Percentiles rank a stretch among this genome's conserved stretches.
phyloP scores from a whole-genome alignment of 306 rosid species.

The Chamaecrista fasciculata region DNA sequence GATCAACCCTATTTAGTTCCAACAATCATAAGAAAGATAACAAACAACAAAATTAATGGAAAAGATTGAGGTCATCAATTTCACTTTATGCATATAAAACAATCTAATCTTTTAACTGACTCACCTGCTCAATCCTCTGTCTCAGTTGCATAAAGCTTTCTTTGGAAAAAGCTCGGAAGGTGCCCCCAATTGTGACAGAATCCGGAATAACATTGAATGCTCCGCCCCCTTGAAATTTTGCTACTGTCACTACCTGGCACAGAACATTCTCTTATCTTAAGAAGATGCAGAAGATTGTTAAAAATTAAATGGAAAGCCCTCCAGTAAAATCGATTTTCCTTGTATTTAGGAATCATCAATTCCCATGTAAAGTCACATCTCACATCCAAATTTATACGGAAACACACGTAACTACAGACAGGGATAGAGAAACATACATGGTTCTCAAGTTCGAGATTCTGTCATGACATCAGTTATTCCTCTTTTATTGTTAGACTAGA shows the following conservation, averaged over 20 bases:
- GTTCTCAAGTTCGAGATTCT: neutral
- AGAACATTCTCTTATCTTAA: slow-evolving; percentile 25
- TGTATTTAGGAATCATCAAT: neutral
- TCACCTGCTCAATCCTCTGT: slow-evolving; percentile 74
- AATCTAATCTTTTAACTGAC: slow-evolving; percentile 2
- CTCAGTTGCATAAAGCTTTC: slow-evolving; percentile 55
- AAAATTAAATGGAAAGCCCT: slow-evolving; percentile 9
- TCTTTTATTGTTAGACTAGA: neutral
- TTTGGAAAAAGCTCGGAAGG: slow-evolving; percentile 79
- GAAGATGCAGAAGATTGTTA: slow-evolving; percentile 14
- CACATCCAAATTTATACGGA: neutral
- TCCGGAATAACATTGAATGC: slow-evolving; percentile 97
- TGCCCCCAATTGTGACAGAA: slow-evolving; percentile 90
- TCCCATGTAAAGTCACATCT: neutral
- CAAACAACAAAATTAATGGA: neutral
- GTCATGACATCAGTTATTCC: neutral
- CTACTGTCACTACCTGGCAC: slow-evolving; percentile 82
- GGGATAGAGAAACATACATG: neutral
- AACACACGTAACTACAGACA: neutral
- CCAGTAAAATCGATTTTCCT: slow-evolving; percentile 9
- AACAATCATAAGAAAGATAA: neutral
- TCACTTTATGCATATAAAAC: slow-evolving; percentile 4
- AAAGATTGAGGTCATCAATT: slow-evolving; percentile 7
- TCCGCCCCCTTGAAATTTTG: slow-evolving; percentile 85
- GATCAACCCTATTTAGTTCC: neutral